Conservation (phyloP, 2,329 filamentous ascomycete species). For the Elsinoe australis region DNA sequence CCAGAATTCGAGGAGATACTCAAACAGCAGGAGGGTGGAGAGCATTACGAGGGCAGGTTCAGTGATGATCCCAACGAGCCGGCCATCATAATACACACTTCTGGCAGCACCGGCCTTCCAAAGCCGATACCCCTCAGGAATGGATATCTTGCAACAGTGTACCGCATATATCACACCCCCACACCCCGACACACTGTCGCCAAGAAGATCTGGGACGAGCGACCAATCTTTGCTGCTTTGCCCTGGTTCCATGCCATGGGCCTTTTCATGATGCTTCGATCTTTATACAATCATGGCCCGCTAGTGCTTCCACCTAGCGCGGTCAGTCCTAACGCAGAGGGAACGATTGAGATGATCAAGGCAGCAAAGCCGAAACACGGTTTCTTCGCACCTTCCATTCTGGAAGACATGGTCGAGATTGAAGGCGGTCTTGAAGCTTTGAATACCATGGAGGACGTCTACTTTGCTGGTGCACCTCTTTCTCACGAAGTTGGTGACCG, state of each 20-base stretch:
- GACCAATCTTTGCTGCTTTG: conserved; percentile 24
- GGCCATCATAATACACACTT: conserved; percentile 37
- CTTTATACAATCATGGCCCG: conserved; percentile 18
- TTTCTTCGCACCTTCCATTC: conserved; percentile 20
- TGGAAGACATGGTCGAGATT: conserved; percentile 19
- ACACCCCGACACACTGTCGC: conserved; percentile 23
- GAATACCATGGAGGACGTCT: conserved; percentile 16
- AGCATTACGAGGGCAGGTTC: conserved; percentile 30
- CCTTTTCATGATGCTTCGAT: conserved; percentile 18
- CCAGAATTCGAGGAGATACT: conserved; percentile 19
- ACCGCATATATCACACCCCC: conserved; percentile 33
- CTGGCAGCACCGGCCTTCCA: conserved; percentile 38
- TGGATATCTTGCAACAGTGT: conserved; percentile 31
- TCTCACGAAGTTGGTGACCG: conserved; percentile 18
- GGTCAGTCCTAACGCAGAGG: conserved; percentile 19
- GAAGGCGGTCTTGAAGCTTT: conserved; percentile 19
- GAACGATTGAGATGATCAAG: conserved; percentile 21
- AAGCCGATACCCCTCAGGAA: conserved; percentile 37
- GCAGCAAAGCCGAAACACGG: conserved; percentile 19
- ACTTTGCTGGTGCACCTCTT: conserved; percentile 19
- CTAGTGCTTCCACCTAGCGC: conserved; percentile 17
- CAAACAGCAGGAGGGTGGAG: neutral
- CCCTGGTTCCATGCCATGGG: conserved; percentile 22
- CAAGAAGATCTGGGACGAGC: conserved; percentile 13
- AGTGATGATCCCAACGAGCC: conserved; percentile 31